Evolutionary conservation across 2,329 filamentous ascomycete species (phyloP).

Genomic region (Lizonia empirigonia): DNA sequence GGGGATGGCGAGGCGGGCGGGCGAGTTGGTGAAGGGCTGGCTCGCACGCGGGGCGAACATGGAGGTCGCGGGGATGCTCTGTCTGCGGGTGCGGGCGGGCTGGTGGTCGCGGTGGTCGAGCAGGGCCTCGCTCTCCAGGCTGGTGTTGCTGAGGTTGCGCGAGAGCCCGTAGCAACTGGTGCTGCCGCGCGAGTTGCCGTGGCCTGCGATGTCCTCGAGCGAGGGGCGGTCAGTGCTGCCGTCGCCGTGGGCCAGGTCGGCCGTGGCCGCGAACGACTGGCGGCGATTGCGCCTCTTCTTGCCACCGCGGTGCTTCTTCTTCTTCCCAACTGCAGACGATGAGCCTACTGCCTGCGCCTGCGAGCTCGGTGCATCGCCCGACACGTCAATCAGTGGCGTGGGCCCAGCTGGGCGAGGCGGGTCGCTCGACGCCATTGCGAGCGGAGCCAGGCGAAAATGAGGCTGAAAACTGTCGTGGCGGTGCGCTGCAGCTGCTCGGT

Average conservation of each 20-base stretch:
- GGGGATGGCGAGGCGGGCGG: conserved; percentile 25
- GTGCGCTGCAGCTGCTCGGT: neutral
- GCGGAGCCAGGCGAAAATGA: neutral
- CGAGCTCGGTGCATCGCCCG: conserved; percentile 3
- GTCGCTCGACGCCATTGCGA: conserved; percentile 14
- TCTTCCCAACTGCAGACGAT: conserved; percentile 54
- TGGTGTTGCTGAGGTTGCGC: conserved; percentile 75
- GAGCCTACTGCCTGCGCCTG: conserved; percentile 10
- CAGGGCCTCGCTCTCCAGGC: conserved; percentile 85
- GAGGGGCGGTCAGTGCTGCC: conserved; percentile 59
- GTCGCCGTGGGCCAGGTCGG: conserved; percentile 60
- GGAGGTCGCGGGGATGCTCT: conserved; percentile 50
- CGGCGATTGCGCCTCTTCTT: conserved; percentile 78
- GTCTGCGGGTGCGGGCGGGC: conserved; percentile 49
- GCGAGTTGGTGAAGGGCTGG: conserved; percentile 27
- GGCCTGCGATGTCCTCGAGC: conserved; percentile 27
- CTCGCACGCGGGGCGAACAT: conserved; percentile 37
- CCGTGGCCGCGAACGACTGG: conserved; percentile 74
- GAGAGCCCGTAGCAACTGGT: conserved; percentile 61
- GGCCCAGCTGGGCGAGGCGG: conserved; percentile 11
- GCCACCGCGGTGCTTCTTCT: conserved; percentile 75
- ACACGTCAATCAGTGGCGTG: conserved; percentile 11
- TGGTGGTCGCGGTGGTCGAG: conserved; percentile 76
- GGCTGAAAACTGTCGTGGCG: neutral
- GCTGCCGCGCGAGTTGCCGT: conserved; percentile 43